Evolutionary conservation across 1,284 basidiomycete species (phyloP).

Genomic region (Calocybe gambosa): DNA sequence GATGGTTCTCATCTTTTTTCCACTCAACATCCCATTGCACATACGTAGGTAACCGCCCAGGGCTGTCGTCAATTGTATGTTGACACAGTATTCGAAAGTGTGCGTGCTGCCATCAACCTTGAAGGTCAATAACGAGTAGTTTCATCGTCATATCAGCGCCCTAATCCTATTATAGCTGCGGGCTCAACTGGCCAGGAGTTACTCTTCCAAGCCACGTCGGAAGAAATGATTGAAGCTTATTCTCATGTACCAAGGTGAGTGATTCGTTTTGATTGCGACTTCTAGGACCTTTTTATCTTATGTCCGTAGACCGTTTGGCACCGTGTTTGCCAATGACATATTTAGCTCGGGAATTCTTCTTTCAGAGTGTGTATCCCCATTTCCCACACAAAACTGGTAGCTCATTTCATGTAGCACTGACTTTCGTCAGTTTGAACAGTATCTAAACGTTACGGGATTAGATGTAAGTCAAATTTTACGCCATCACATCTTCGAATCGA

Average conservation of each 20-base stretch:
- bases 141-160: neutral
- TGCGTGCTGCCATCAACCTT: conserved; percentile 87
- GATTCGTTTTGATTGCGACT: neutral
- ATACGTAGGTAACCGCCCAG: conserved; percentile 51
- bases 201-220: conserved; percentile 93
- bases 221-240: conserved; percentile 92
- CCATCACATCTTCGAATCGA: neutral
- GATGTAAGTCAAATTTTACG: conserved; percentile 50
- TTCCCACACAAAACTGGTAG: neutral
- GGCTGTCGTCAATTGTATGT: neutral
- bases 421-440: conserved; percentile 91
- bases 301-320: conserved; percentile 71
- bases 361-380: conserved; percentile 64
- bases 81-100: conserved; percentile 33
- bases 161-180: conserved; percentile 48
- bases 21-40: conserved; percentile 74
- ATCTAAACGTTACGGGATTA: conserved; percentile 81
- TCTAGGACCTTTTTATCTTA: neutral
- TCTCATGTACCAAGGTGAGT: conserved; percentile 70
- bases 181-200: conserved; percentile 87
- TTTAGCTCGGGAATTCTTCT: conserved; percentile 91
- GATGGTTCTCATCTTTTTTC: conserved; percentile 93
- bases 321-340: conserved; percentile 89
- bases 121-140: conserved; percentile 50
- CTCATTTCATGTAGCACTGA: conserved; percentile 59